phyloP scores from a whole-genome alignment of 768 basidiomycete genomes.

The Cyclocybe cylindracea region DNA sequence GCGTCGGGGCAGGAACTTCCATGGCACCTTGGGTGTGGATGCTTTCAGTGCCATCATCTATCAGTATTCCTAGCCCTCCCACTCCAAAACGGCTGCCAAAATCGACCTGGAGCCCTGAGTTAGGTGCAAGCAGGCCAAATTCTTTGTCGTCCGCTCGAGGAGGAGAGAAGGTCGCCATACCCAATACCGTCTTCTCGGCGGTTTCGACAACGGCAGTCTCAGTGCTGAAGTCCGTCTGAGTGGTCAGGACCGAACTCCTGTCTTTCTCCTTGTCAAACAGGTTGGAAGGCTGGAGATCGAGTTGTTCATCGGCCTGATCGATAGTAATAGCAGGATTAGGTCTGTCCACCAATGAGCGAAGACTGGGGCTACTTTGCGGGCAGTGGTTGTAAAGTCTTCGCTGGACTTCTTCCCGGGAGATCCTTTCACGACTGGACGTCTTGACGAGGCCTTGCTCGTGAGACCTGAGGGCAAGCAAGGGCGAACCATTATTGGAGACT shows the following conservation, averaged over 20 bases:
- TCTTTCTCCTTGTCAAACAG: slow-evolving; percentile 36
- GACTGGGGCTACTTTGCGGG: slow-evolving; percentile 16
- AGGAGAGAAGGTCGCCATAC: slow-evolving; percentile 17
- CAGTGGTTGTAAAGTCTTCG: slow-evolving; percentile 22
- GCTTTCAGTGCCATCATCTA: slow-evolving; percentile 14
- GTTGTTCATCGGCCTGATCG: background rate
- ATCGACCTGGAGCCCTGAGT: slow-evolving; percentile 38
- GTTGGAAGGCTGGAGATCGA: slow-evolving; percentile 3
- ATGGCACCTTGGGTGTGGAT: slow-evolving; percentile 6
- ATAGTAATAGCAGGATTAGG: slow-evolving; percentile 10
- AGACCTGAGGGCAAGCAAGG: slow-evolving; percentile 11
- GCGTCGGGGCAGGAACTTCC: slow-evolving; percentile 5
- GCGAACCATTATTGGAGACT: slow-evolving; percentile 21
- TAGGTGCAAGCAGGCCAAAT: slow-evolving; percentile 28
- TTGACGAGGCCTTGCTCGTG: slow-evolving; percentile 11
- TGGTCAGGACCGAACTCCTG: slow-evolving; percentile 38
- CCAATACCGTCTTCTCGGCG: slow-evolving; percentile 41
- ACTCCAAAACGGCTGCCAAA: slow-evolving; percentile 50
- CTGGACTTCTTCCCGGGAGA: slow-evolving; percentile 26
- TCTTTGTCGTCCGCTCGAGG: slow-evolving; percentile 27
- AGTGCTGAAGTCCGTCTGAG: slow-evolving; percentile 43
- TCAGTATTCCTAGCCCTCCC: slow-evolving; percentile 33
- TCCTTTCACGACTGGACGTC: slow-evolving; percentile 23
- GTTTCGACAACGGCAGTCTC: slow-evolving; percentile 52
- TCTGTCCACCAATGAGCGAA: slow-evolving; percentile 8